Evolutionary conservation across 306 rosid species (phyloP).

Genomic region (Coriaria nepalensis): DNA sequence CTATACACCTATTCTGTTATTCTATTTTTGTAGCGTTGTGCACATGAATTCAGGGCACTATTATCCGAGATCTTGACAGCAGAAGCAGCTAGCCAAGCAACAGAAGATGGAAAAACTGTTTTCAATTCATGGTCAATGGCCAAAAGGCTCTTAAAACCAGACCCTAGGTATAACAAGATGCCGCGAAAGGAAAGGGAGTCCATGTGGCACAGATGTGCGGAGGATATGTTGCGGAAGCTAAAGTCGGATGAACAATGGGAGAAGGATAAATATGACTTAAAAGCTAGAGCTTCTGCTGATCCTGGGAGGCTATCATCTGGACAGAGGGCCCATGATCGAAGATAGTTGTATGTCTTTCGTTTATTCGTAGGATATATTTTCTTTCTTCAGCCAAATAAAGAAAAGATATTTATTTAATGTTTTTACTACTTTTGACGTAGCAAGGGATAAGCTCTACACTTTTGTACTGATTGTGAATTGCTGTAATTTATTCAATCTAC

Average conservation of each 20-base stretch:
- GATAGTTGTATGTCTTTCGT: no score
- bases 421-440: no score
- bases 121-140: constrained; percentile 89
- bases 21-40: constrained; percentile 49
- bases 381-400: no score
- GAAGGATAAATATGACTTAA: constrained; percentile 51
- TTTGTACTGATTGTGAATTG: no score
- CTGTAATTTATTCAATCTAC: no score
- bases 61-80: constrained; percentile 55
- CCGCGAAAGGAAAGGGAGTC: constrained; percentile 72
- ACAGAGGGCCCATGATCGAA: constrained; percentile 4
- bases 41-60: constrained; percentile 56
- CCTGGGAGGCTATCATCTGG: no score
- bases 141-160: constrained; percentile 54
- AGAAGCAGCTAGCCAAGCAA: constrained; percentile 49
- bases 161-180: constrained; percentile 65
- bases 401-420: no score
- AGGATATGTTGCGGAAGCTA: constrained; percentile 58
- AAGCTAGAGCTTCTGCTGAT: constrained; percentile 22
- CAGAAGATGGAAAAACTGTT: constrained; percentile 63
- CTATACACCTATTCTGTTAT: background rate
- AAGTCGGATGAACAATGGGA: constrained; percentile 39
- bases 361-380: no score
- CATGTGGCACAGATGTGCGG: constrained; percentile 60
- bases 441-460: no score